phyloP scores from a whole-genome alignment of 192 early-diverging fungal genomes.

The Backusella psychrophila region DNA sequence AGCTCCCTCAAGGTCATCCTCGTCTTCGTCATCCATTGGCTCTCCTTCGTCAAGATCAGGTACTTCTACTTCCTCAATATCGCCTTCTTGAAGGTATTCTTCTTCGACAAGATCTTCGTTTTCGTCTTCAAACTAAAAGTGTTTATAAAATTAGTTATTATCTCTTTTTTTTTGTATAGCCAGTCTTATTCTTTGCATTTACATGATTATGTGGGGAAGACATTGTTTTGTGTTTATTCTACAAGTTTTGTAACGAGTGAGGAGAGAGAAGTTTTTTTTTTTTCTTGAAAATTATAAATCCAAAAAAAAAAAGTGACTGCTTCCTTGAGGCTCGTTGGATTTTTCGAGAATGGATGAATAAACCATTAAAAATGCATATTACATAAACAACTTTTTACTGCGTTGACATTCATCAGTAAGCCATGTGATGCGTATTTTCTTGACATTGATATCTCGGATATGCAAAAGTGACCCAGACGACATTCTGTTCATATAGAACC shows the following conservation, averaged over 20 bases:
- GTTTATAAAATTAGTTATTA: background rate
- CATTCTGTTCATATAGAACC: too few species aligned
- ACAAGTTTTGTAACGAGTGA: background rate
- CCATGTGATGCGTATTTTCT: too few species aligned
- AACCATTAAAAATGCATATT: background rate
- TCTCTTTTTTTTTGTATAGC: background rate
- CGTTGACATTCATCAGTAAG: too few species aligned
- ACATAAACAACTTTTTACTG: too few species aligned
- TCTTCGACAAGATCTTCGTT: conserved; percentile 29
- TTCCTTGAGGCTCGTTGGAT: background rate
- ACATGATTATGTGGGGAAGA: background rate
- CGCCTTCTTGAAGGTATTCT: conserved; percentile 30
- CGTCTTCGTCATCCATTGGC: conserved; percentile 27
- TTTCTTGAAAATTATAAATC: background rate
- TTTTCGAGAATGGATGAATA: background rate
- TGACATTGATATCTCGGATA: too few species aligned
- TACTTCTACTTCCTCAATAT: conserved; percentile 30
- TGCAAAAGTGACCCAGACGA: too few species aligned
- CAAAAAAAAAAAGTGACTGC: background rate
- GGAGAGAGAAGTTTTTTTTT: background rate
- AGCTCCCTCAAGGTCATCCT: conserved; percentile 5
- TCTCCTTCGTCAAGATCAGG: conserved; percentile 18
- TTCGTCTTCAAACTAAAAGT: conserved; percentile 10
- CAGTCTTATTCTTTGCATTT: background rate
- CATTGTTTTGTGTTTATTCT: background rate